Evolutionary conservation across 345 rosid genomes (phyloP), one percentile per base, ranked within the genome.

Genomic region (Brassica juncea): DNA sequence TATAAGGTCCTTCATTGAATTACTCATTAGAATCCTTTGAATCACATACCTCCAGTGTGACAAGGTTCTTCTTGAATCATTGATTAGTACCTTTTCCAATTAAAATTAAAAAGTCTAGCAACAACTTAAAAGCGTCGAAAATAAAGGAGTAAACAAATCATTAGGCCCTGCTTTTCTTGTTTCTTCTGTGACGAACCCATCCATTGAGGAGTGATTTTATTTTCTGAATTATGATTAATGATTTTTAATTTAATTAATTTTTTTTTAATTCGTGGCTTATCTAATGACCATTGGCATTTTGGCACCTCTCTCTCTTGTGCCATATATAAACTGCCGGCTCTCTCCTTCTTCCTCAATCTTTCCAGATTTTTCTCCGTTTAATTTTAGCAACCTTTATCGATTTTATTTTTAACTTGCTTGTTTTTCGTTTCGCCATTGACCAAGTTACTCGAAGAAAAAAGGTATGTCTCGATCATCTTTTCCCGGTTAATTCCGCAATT

Each of bases 391-490:
- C 23, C 2, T 11, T 9, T 19, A 19, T 19, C 19, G 19, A 19
- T 19, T 39, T 9, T 9, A 8, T 63, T 7, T n/a, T 63, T 42
- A 42, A 63, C 32, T 63, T n/a, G 0, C 10, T 32, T n/a, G 4
- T 62, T 63, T 63, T n/a, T 63, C 44, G 68, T 63, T 63, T 15
- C 68, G 68, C 68, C 68, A 63, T 63, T 63, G 23, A 63, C 68
- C 11, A 63, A 62, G 39, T 61, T 11, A 1, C 66, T 62, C 66
- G 21, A 14, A 31, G 0, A 62, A 42, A 30, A 30, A 0, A 63
- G 19, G 67, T 62, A 62, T 62, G 21, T 30, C 65, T 61, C 66
- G 4, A 12, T 60, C 8, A 62, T 63, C 68, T 1, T 32, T n/a
- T 31, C 15, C 39, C 67, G 67, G 23, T 63, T 63, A 63, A 63